phyloP scores from a whole-genome alignment of 306 rosid genomes.

The Vigna angularis region DNA sequence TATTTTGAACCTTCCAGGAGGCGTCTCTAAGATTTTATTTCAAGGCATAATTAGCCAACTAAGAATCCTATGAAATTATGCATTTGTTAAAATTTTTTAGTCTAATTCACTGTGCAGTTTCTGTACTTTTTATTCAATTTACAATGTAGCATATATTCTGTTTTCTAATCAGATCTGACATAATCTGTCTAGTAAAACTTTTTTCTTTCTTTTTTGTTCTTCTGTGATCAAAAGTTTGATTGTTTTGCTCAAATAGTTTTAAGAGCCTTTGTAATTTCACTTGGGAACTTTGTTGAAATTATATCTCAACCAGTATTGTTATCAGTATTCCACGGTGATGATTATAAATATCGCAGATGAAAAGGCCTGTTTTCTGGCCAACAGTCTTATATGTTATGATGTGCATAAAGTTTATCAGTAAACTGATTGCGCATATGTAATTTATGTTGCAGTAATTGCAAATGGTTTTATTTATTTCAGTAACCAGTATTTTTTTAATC shows the following conservation, averaged over 20 bases:
- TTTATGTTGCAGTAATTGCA: no score
- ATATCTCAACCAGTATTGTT: constrained; percentile 12
- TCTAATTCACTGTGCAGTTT: constrained; percentile 18
- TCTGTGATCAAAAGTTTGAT: constrained; percentile 22
- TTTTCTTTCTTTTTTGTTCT: background rate
- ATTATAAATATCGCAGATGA: constrained; percentile 1
- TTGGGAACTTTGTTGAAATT: constrained; percentile 21
- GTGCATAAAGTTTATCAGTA: no score
- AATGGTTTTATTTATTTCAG: no score
- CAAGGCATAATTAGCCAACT: constrained; percentile 11
- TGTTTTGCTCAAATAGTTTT: constrained; percentile 18
- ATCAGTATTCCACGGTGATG: constrained; percentile 6
- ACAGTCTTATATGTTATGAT: no score
- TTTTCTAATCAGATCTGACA: constrained; percentile 23
- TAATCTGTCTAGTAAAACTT: constrained; percentile 1
- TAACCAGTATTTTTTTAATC: no score
- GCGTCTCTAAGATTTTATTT: constrained; percentile 5
- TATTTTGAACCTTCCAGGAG: background rate
- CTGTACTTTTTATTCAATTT: constrained; percentile 1
- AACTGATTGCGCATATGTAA: no score
- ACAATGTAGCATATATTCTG: constrained; percentile 9
- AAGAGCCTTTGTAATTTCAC: constrained; percentile 10
- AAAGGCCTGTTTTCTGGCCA: background rate
- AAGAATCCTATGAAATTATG: constrained; percentile 4
- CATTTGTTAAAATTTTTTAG: constrained; percentile 18